A percentile compares a stretch with the other conserved stretches of the same genome.
These are phyloP conservation scores for Saccharomycopsis selenospora DNA, from an alignment of 805 yeast species.

Conservation along the genomic window DNA sequence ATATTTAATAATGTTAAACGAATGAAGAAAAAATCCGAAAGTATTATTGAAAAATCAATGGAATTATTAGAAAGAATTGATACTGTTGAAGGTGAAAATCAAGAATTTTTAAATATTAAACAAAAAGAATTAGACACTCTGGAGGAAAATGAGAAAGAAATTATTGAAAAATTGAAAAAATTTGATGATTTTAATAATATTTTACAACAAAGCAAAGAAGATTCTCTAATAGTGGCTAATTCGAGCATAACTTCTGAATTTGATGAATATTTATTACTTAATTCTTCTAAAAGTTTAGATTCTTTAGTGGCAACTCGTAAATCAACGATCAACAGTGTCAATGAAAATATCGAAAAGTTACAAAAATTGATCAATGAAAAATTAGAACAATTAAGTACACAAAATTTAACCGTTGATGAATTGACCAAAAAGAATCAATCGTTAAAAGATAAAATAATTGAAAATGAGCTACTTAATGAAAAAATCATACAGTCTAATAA, in stretches of 20 bases:
- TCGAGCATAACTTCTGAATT: constrained; percentile 11
- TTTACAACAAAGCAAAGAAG: constrained; percentile 12
- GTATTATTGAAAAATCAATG: constrained; percentile 4
- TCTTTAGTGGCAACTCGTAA: constrained; percentile 11
- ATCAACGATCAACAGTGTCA: not conserved
- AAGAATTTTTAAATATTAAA: not conserved
- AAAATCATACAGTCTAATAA: not conserved
- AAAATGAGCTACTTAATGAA: not conserved
- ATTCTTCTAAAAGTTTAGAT: constrained; percentile 13
- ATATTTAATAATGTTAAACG: constrained; percentile 1
- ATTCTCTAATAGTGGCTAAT: constrained; percentile 9
- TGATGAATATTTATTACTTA: constrained; percentile 18
- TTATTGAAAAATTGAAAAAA: constrained; percentile 8
- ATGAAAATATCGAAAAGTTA: not conserved
- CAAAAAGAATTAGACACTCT: constrained; percentile 3
- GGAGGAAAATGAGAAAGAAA: constrained; percentile 4
- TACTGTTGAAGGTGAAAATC: constrained; percentile 15
- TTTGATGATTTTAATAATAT: constrained; percentile 12
- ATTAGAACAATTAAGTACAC: not conserved
- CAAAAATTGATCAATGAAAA: not conserved
- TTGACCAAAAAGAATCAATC: not conserved
- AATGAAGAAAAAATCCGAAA: constrained; percentile 4
- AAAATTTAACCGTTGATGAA: not conserved
- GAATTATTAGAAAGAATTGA: constrained; percentile 13
- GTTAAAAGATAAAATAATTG: not conserved